Evolutionary conservation across 257 asterid species (phyloP), one percentile per base, ranked within the genome.

Genomic region (Solanum piurae): DNA sequence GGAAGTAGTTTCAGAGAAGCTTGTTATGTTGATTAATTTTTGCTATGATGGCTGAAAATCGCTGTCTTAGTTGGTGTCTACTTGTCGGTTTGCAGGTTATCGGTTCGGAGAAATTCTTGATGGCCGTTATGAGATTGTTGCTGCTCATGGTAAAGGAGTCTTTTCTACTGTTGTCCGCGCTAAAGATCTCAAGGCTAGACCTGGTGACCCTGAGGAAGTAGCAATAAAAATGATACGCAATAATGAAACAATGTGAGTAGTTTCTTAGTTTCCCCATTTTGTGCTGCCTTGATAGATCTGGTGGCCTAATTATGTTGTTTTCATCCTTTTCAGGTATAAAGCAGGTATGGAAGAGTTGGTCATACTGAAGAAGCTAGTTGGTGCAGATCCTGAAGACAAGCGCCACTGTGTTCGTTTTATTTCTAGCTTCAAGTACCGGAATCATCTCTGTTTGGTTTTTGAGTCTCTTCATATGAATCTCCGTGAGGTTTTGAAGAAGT

Each of bases 381-480:
- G 98, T 73, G 95, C 99, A 36, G 99, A 97, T 89, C 99, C 98
- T 82, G 98, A 96, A 91, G 90, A 94, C 91, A 97, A 92, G 94
- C 98, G 98, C 82, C 99, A 96, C 73, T 97, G 98, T 89, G 99
- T 96, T 92, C 97, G 98, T 76, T 96, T 95, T 90, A 92, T 96
- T 87, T 97, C 99, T 88, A 95, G 93, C 89, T 97, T 97, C 93
- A 96, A 96, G 98, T 97, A 95, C 88, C 94, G 99, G 92, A 96
- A 95, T 89, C 99, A 97, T 94, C 96, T 97, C 58, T 96, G 99
- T 90, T 94, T 97, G 93, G 99, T 97, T 93, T 97, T 97, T 96
- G 99, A 97, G 93, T 97, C 99, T 89, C 99, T 97, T 93, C 98
- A 96, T 95, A 96, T 97, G 99, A 97, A 97, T 94, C 94, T 97